Base-by-base conservation (phyloP, 2,329 filamentous ascomycete species). In the Pestalotiopsis fici region DNA sequence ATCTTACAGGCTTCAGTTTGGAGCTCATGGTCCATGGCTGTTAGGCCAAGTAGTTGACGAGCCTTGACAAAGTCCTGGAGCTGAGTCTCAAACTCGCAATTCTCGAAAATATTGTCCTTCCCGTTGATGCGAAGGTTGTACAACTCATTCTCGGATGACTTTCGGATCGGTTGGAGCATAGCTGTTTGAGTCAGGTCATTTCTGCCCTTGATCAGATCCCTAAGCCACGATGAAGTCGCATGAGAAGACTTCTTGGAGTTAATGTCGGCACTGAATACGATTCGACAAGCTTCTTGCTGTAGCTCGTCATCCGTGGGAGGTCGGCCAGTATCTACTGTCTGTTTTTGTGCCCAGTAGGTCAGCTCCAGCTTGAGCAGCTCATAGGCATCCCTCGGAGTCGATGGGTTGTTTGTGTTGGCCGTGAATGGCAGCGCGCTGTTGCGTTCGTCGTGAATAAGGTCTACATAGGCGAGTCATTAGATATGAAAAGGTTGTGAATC, bases 361-460 rank as follows among this genome's bases (percentile, higher is more conserved):
- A 90, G 74, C 72, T 90, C 87, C 65, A 84, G 76, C 72, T 90
- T 89, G 72, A 91, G 80, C 28, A 89, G 78, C 71, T 90, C 88
- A 74, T 89, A 90, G n/a, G 87, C 86, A 70, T 86, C 88, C 21
- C 83, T 82, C 1, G 86, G 85, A 9, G 83, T 82, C 67, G 83
- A 80, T 0, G 81, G 78, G 3, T 82, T 76, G 35, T 78, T 78
- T 12, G 79, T 77, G 68, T 80, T 82, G 47, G 86, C 86, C 73
- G 81, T 79, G 74, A 81, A 89, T 27, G 88, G 88, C 57, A 86
- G 76, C 11, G 87, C 85, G 15, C 83, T 85, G 50, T 85, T 86
- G 75, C 88, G 83, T 74, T 90, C 88, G 78, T 88, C 81, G 76
- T 90, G 86, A 81, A 90, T 90, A 66, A 90, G 82, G 81, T 90